Percentiles rank a stretch among this genome's conserved stretches.
These are phyloP conservation scores for Suhomyces vadensis DNA, from an alignment of 805 yeast genomes.

Conservation along the genomic window DNA sequence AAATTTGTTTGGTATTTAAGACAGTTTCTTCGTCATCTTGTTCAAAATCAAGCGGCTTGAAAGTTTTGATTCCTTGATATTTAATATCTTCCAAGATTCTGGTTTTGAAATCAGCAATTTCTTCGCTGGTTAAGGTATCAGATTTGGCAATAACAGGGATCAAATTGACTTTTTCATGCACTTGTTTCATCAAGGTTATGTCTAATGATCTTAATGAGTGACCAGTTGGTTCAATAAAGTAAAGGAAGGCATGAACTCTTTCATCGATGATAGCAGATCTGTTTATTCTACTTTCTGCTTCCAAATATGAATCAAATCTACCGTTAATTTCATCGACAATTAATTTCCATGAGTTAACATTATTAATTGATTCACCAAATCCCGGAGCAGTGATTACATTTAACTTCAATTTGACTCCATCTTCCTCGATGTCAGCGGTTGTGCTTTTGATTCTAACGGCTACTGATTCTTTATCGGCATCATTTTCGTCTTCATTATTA, in stretches of 20 bases:
- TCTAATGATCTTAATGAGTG: constrained; percentile 89
- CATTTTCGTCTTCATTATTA: constrained; percentile 27
- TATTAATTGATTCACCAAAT: constrained; percentile 87
- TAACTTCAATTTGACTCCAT: constrained; percentile 83
- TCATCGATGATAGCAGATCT: constrained; percentile 72
- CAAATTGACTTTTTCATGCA: constrained; percentile 88
- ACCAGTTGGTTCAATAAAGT: constrained; percentile 96
- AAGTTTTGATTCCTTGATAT: constrained; percentile 68
- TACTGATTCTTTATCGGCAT: constrained; percentile 18
- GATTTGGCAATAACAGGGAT: constrained; percentile 95
- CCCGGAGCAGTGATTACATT: constrained; percentile 91
- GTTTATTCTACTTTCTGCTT: constrained; percentile 80
- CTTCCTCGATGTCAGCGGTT: constrained; percentile 72
- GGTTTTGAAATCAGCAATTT: constrained; percentile 71
- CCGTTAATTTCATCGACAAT: constrained; percentile 84
- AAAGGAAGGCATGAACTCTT: constrained; percentile 89
- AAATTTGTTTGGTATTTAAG: constrained; percentile 62
- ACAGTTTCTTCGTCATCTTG: constrained; percentile 84
- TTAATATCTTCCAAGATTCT: constrained; percentile 76
- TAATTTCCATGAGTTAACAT: constrained; percentile 75
- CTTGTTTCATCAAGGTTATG: constrained; percentile 79
- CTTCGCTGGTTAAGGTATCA: constrained; percentile 88
- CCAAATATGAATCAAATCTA: constrained; percentile 86
- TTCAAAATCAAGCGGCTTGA: constrained; percentile 75
- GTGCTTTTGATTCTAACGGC: constrained; percentile 63